Percentiles rank a stretch among this genome's conserved stretches.
These are phyloP conservation scores for Podospora fimiseda DNA, from an alignment of 495 filamentous ascomycete genomes.

Conservation along the genomic window DNA sequence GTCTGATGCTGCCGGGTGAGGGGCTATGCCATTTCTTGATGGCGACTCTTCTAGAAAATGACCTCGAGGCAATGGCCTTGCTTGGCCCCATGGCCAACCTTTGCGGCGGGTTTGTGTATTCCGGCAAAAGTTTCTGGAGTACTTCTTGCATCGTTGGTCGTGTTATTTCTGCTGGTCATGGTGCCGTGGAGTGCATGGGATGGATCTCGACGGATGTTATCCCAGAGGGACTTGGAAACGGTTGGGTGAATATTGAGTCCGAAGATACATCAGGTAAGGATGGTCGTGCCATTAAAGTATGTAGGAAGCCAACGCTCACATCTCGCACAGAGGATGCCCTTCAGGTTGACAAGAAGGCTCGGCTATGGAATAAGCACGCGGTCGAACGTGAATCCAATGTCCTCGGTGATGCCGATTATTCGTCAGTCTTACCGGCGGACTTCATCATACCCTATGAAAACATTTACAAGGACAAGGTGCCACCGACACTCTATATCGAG, in stretches of 20 bases:
- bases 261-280: constrained; percentile 44
- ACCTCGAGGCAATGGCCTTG: constrained; percentile 53
- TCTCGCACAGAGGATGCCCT: constrained; percentile 31
- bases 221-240: constrained; percentile 47
- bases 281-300: background rate
- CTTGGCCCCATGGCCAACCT: constrained; percentile 67
- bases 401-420: constrained; percentile 43
- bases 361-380: constrained; percentile 39
- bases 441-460: constrained; percentile 52
- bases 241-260: constrained; percentile 59
- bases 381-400: constrained; percentile 49
- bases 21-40: constrained; percentile 69
- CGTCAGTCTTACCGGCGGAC: constrained; percentile 48
- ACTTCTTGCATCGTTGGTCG: constrained; percentile 69
- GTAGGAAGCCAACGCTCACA: constrained; percentile 2
- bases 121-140: constrained; percentile 73
- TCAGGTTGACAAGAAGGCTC: constrained; percentile 39
- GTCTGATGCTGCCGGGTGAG: constrained; percentile 73
- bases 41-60: constrained; percentile 70
- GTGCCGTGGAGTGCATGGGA: constrained; percentile 68
- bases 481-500: constrained; percentile 33
- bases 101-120: constrained; percentile 72
- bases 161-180: constrained; percentile 60
- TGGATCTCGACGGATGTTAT: constrained; percentile 61
- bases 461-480: constrained; percentile 36